Percentiles rank a stretch among this genome's conserved stretches.
Evolutionary conservation across 1,284 basidiomycete species (phyloP).

Genomic region (Afroboletus lepidellus): DNA sequence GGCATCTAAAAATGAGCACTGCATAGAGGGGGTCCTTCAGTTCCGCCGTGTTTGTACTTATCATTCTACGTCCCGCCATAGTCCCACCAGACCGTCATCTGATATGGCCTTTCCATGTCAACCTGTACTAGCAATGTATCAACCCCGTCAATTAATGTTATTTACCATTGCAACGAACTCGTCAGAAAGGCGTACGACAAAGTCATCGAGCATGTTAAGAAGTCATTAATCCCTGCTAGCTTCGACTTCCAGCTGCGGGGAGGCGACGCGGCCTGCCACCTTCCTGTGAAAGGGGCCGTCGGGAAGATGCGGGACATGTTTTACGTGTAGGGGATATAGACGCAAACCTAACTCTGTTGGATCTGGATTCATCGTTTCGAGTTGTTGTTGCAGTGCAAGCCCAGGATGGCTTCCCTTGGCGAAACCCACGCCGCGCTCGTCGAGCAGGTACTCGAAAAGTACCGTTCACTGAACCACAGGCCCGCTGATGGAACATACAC

Average conservation of each 20-base stretch:
- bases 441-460: slow-evolving; percentile 41
- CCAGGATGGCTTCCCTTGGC: not conserved
- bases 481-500: slow-evolving; percentile 58
- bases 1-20: slow-evolving; percentile 56
- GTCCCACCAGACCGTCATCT: slow-evolving; percentile 9
- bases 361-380: too few relatives aligned
- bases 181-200: not conserved
- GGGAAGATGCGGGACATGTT: not conserved
- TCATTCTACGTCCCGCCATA: slow-evolving; percentile 6
- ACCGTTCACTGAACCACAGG: slow-evolving; percentile 44
- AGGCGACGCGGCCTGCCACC: slow-evolving; percentile 3
- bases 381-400: not conserved
- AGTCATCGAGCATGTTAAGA: slow-evolving; percentile 5
- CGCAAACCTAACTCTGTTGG: not conserved
- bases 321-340: not conserved
- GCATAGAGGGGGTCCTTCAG: slow-evolving; percentile 29
- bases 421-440: slow-evolving; percentile 26
- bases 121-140: slow-evolving; percentile 31
- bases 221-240: slow-evolving; percentile 7
- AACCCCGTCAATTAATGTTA: slow-evolving; percentile 20
- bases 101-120: slow-evolving; percentile 14
- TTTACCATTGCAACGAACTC: slow-evolving; percentile 14
- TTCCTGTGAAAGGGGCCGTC: slow-evolving; percentile 7
- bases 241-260: slow-evolving; percentile 7
- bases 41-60: slow-evolving; percentile 9